Base-by-base conservation (phyloP, 2,329 filamentous ascomycete genomes). In the Calycina herbarum region DNA sequence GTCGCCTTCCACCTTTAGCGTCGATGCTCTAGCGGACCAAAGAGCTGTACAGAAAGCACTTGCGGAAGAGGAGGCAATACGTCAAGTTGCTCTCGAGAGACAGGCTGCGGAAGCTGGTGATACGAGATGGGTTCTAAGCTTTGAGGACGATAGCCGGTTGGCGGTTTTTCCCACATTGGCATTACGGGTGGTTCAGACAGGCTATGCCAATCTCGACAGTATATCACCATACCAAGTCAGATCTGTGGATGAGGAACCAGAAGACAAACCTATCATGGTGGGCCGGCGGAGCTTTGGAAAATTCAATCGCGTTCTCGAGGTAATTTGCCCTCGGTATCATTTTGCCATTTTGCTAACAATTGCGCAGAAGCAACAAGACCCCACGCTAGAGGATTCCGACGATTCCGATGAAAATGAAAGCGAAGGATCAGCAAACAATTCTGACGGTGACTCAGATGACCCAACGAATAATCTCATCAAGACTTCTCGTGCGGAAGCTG, bases 61-160 rank as follows among this genome's bases (percentile, higher is more conserved):
- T 15, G 85, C 86, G 5, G 85, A 86, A 40, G 88, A 91, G 73
- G 90, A 93, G 76, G 82, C 83, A 61, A 89, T 87, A 72, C 84
- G 86, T 8, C 83, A 86, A 73, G 82, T 83, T 67, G 82, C 86
- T 48, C 74, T 92, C 13, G 85, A 88, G 67, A 84, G 83, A 71
- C 86, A 87, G 67, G 86, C 86, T 8, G 82, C 84, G 20, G 83
- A 86, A 68, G 79, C 85, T 56, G 87, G 88, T 62, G 91, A 94
- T 76, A 89, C 89, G 20, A 88, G 89, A 75, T 94, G 91, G 91
- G 89, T 91, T 20, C 79, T 94, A 64, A 87, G 86, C 67, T 82
- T 86, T 62, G 79, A 80, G 59, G 78, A 82, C 45, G 71, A 75
- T 31, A 66, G 71, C 35, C 66, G 69, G 67, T 63, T 62, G 72